Evolutionary conservation across 495 filamentous ascomycete species (phyloP).

Genomic region (Aspergillus funiculosus): DNA sequence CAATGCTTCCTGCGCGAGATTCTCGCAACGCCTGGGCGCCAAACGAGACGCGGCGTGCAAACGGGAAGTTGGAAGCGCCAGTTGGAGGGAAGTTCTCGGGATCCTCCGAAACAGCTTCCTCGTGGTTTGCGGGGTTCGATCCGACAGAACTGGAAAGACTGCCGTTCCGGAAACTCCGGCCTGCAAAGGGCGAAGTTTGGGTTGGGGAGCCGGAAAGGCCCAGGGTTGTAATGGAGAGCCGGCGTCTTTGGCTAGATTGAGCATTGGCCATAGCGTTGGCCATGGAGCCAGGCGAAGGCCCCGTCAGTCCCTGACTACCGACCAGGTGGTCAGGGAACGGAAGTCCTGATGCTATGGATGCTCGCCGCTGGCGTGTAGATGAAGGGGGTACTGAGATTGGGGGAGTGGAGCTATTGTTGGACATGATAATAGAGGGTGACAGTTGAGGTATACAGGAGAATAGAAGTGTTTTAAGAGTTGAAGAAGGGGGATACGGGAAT

Average conservation of each 20-base stretch:
- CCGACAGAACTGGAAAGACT: conserved; percentile 69
- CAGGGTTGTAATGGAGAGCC: conserved; percentile 81
- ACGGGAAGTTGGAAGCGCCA: conserved; percentile 61
- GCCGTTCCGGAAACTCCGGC: conserved; percentile 53
- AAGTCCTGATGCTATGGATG: conserved; percentile 44
- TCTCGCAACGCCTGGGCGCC: conserved; percentile 81
- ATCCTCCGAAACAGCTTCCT: conserved; percentile 86
- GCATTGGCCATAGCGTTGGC: conserved; percentile 56
- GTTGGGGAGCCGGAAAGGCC: conserved; percentile 77
- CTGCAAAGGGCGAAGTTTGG: conserved; percentile 49
- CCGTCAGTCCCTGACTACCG: conserved; percentile 23
- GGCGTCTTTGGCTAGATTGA: conserved; percentile 65
- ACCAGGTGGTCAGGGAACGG: conserved; percentile 43
- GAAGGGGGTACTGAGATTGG: conserved; percentile 43
- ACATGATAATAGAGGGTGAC: conserved; percentile 31
- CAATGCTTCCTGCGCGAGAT: conserved; percentile 47
- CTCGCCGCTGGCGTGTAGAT: conserved; percentile 38
- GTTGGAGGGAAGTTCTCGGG: conserved; percentile 48
- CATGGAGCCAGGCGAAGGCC: conserved; percentile 57
- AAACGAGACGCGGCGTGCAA: conserved; percentile 83
- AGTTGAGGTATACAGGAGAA: background rate
- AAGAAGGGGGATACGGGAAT: background rate
- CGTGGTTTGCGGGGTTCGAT: conserved; percentile 65
- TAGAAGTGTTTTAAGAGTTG: too few relatives aligned
- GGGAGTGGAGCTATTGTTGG: conserved; percentile 43